Conservation (phyloP, 2,329 filamentous ascomycete species). For the Colletotrichum falcatum region DNA sequence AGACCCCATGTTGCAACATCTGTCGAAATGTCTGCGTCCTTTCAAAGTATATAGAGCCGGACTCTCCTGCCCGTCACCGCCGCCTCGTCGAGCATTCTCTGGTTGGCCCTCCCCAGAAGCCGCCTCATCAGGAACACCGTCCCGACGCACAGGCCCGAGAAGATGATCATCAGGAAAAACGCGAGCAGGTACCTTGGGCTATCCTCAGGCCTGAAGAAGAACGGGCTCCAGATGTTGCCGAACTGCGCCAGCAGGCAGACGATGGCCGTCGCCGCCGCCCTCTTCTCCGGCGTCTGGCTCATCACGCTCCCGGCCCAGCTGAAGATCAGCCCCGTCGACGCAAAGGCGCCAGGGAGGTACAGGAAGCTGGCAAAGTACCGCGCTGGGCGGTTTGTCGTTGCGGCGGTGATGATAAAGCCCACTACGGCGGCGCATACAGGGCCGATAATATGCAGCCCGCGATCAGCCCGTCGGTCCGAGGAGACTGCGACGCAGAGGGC, state of each 20-base stretch:
- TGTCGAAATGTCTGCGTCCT: not conserved
- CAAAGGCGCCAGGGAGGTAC: conserved; percentile 45
- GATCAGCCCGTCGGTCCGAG: conserved; percentile 42
- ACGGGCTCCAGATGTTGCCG: conserved; percentile 55
- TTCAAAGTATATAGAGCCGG: conserved; percentile 24
- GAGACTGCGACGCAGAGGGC: conserved; percentile 42
- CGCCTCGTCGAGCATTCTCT: conserved; percentile 20
- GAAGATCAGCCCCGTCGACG: conserved; percentile 50
- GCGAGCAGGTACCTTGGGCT: conserved; percentile 47
- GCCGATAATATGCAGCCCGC: conserved; percentile 42
- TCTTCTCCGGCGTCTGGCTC: conserved; percentile 53
- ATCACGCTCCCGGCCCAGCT: conserved; percentile 51
- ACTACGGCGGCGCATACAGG: conserved; percentile 57
- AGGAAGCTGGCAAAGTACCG: conserved; percentile 57
- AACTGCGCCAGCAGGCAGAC: conserved; percentile 53
- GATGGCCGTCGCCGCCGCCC: conserved; percentile 50
- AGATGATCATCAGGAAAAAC: conserved; percentile 44
- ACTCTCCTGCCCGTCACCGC: conserved; percentile 26
- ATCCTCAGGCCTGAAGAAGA: conserved; percentile 51
- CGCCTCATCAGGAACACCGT: conserved; percentile 33
- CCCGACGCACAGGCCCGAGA: conserved; percentile 23
- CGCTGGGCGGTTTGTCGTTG: conserved; percentile 64
- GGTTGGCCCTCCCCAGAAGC: conserved; percentile 29
- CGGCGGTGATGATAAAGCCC: conserved; percentile 70
- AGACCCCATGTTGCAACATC: not conserved